Base-by-base conservation (phyloP, 495 filamentous ascomycete genomes). In the Aspergillus cavernicola region DNA sequence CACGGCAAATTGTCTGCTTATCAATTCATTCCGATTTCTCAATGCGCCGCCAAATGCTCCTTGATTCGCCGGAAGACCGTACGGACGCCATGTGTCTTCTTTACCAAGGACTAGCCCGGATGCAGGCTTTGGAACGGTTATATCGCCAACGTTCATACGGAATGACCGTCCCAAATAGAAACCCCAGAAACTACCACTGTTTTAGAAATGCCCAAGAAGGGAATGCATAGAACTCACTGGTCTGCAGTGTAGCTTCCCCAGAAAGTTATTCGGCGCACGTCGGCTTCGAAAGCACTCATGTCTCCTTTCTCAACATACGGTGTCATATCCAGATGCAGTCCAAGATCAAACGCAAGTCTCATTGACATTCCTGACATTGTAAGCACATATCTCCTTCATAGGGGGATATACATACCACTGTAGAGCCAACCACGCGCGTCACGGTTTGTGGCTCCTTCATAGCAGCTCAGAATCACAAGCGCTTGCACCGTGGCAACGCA, bases 391-490 rank as follows among this genome's bases (percentile, higher is more conserved):
- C 15, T 31, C 35, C 4, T 40, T 4, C 6, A 26, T 26, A n/a
- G n/a, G n/a, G n/a, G n/a, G n/a, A n/a, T n/a, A 11, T 10, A 53
- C 42, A 31, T 61, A 73, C 75, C 76, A 38, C 70, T 73, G 54
- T 80, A 78, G 0, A 80, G 58, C 76, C 75, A 78, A 11, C 77
- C 77, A 10, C 75, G 71, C 42, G 77, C 72, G 60, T 80, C 77
- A 5, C 72, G 67, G 45, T 72, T 77, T 0, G 70, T 71, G 7
- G 69, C 68, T 2, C 69, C 70, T 48, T 80, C 77, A 45, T 76
- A 70, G 19, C 67, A 73, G 41, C 74, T 78, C 51, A 80, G 53
- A 16, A 80, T 68, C 2, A 73, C 74, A 26, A 78, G 66, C 1
- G 75, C 69, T 43, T 80, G 77, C 15, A 78, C 72, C 9, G 77